Percentiles rank a stretch among this genome's conserved stretches.
phyloP scores from a whole-genome alignment of 805 yeast species.

The Candida taoyuanica region DNA sequence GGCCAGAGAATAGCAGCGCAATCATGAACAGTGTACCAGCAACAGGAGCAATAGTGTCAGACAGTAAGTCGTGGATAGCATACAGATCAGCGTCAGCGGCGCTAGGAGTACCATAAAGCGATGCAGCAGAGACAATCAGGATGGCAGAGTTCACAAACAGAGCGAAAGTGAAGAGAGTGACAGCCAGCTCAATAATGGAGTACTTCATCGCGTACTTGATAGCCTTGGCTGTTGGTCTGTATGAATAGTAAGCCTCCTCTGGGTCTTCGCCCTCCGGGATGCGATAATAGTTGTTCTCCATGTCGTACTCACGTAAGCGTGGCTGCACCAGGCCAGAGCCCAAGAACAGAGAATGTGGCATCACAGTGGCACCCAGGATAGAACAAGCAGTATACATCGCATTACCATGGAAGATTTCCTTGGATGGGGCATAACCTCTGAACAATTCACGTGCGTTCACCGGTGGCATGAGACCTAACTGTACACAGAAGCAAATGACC shows the following conservation, averaged over 20 bases:
- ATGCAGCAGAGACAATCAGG: conserved; percentile 86
- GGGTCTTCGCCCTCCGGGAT: conserved; percentile 30
- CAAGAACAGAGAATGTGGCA: conserved; percentile 88
- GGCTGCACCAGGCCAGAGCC: conserved; percentile 91
- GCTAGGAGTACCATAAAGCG: conserved; percentile 45
- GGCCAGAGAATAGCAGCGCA: conserved; percentile 81
- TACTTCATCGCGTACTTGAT: conserved; percentile 75
- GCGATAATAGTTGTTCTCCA: conserved; percentile 56
- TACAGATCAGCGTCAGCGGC: conserved; percentile 59
- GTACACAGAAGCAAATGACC: conserved; percentile 78
- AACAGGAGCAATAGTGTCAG: conserved; percentile 55
- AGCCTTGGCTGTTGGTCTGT: conserved; percentile 79
- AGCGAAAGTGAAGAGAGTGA: conserved; percentile 85
- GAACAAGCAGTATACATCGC: conserved; percentile 82
- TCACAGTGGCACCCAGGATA: conserved; percentile 87
- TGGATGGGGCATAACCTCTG: conserved; percentile 59
- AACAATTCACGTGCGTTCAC: conserved; percentile 54
- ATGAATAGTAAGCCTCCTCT: conserved; percentile 40
- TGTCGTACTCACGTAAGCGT: conserved; percentile 73
- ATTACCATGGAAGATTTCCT: conserved; percentile 46
- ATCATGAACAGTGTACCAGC: conserved; percentile 84
- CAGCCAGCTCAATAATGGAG: conserved; percentile 76
- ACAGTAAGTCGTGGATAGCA: conserved; percentile 67
- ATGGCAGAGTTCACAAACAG: conserved; percentile 87
- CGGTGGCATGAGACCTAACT: conserved; percentile 67